Conservation (phyloP, 2,329 filamentous ascomycete genomes). For the Aspergillus phoenicis region DNA sequence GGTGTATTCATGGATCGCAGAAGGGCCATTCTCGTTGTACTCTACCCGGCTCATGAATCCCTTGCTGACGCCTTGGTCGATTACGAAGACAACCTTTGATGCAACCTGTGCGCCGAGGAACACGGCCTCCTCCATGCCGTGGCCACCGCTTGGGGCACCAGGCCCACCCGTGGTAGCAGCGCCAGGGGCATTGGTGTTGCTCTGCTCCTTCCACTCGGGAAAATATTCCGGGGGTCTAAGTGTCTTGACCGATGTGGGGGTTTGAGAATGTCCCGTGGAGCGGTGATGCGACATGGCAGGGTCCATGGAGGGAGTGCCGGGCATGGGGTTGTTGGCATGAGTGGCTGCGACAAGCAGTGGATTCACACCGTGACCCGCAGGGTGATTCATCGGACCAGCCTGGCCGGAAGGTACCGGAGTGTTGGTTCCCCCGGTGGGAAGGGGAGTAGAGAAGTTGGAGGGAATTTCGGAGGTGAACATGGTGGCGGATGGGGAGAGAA, state of each 20-base stretch:
- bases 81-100: slow-evolving; percentile 72
- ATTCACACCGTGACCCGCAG: slow-evolving; percentile 69
- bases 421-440: slow-evolving; percentile 87
- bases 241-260: slow-evolving; percentile 80
- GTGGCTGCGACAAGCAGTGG: slow-evolving; percentile 91
- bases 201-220: slow-evolving; percentile 82
- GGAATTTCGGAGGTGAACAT: slow-evolving; percentile 98
- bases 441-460: slow-evolving; percentile 87
- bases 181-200: slow-evolving; percentile 39
- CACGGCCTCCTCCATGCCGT: slow-evolving; percentile 74
- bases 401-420: slow-evolving; percentile 61
- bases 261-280: slow-evolving; percentile 68
- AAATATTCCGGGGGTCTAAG: slow-evolving; percentile 81
- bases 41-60: slow-evolving; percentile 70
- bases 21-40: slow-evolving; percentile 68
- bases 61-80: slow-evolving; percentile 67
- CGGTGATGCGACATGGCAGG: slow-evolving; percentile 49
- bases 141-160: slow-evolving; percentile 28
- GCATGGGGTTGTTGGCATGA: slow-evolving; percentile 44
- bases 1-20: slow-evolving; percentile 62
- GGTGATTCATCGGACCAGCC: slow-evolving; percentile 57
- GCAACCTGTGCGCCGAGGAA: slow-evolving; percentile 89
- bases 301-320: slow-evolving; percentile 41
- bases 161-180: slow-evolving; percentile 47
- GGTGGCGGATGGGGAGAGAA: slow-evolving; percentile 89